Percentiles rank a stretch among this genome's conserved stretches.
These are phyloP conservation scores for Pseudozyma hubeiensis DNA, from an alignment of 1,284 basidiomycete genomes.

Conservation along the genomic window DNA sequence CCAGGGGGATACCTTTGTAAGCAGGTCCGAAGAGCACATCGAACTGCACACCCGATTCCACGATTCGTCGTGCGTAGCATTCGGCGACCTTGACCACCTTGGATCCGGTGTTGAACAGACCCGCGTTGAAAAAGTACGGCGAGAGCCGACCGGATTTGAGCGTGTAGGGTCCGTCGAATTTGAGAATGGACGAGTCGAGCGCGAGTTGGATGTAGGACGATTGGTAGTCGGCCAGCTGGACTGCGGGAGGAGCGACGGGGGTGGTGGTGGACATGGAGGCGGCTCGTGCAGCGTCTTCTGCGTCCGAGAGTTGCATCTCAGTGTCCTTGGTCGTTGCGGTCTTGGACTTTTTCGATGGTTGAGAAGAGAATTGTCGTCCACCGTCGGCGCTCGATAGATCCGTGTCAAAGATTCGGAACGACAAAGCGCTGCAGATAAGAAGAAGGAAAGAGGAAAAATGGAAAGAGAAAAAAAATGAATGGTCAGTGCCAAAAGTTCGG, in stretches of 20 bases:
- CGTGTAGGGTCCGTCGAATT: constrained; percentile 66
- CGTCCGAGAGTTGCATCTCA: constrained; percentile 29
- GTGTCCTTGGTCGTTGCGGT: constrained; percentile 27
- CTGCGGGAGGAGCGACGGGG: constrained; percentile 16
- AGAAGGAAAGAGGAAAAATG: neutral
- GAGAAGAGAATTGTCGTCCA: constrained; percentile 58
- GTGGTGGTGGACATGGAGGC: constrained; percentile 19
- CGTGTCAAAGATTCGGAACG: constrained; percentile 63
- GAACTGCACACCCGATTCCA: constrained; percentile 73
- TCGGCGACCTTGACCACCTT: constrained; percentile 82
- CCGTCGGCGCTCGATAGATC: constrained; percentile 61
- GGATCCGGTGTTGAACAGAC: constrained; percentile 81
- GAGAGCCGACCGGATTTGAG: constrained; percentile 89
- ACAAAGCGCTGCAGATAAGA: constrained; percentile 51
- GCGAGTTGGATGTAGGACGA: constrained; percentile 63
- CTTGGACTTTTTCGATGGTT: constrained; percentile 32
- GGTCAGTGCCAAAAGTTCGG: constrained; percentile 30
- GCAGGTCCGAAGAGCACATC: constrained; percentile 96
- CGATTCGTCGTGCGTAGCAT: constrained; percentile 86
- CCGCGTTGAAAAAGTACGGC: constrained; percentile 97
- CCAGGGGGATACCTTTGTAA: constrained; percentile 97
- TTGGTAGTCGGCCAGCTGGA: constrained; percentile 59
- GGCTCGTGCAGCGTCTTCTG: constrained; percentile 44
- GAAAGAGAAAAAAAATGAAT: constrained; percentile 6
- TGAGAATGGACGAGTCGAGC: constrained; percentile 60